phyloP scores from a whole-genome alignment of 192 early-diverging fungal species.

The Rhizophagus prolifer region DNA sequence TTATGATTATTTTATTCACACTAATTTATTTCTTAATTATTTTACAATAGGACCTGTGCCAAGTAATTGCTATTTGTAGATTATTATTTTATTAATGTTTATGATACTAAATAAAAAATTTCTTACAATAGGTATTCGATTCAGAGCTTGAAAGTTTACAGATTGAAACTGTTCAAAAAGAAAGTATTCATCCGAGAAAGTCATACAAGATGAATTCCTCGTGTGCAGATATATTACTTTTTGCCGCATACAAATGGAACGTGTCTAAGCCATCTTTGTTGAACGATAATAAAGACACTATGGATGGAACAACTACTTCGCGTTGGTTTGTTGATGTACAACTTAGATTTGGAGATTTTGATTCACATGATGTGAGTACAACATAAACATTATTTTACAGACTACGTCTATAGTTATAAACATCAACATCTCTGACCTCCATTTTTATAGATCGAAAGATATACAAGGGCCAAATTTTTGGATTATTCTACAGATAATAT shows the following conservation, averaged over 20 bases:
- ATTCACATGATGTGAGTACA: conserved; percentile 79
- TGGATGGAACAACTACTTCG: conserved; percentile 95
- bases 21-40: too few species aligned
- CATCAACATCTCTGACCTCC: background rate
- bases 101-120: background rate
- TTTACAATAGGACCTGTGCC: background rate
- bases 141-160: conserved; percentile 96
- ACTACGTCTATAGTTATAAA: background rate
- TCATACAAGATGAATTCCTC: conserved; percentile 99
- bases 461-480: conserved; percentile 96
- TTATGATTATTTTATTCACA: too few species aligned
- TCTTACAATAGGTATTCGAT: conserved; percentile 89
- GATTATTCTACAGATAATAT: conserved; percentile 98
- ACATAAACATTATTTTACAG: background rate
- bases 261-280: conserved; percentile 92
- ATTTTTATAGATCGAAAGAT: conserved; percentile 76
- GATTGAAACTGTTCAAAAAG: conserved; percentile 98
- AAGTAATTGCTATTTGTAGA: background rate
- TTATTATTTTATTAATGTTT: background rate
- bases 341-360: conserved; percentile 97
- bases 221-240: conserved; percentile 91
- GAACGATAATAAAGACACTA: conserved; percentile 90
- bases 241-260: conserved; percentile 98
- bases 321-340: conserved; percentile 99
- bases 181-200: conserved; percentile 98